Evolutionary conservation across 2,329 filamentous ascomycete genomes (phyloP).

Genomic region (Ascomycota sp.): DNA sequence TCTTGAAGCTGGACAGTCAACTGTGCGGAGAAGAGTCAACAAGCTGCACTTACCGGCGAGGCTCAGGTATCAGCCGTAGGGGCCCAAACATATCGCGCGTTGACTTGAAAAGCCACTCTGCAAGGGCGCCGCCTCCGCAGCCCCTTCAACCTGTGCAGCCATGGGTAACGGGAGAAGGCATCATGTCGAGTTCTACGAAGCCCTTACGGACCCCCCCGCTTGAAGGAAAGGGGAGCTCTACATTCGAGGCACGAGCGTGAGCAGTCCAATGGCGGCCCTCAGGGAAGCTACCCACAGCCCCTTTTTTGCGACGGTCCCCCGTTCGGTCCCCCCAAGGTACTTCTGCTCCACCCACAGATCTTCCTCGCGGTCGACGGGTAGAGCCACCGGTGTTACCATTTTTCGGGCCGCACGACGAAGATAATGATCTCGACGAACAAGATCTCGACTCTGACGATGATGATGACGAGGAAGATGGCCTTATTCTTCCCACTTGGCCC

Average conservation of each 20-base stretch:
- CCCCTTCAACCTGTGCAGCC: constrained; percentile 3
- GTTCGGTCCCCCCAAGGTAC: constrained; percentile 11
- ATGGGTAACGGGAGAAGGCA: neutral
- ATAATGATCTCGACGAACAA: neutral
- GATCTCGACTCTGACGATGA: neutral
- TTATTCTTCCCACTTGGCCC: constrained; percentile 2
- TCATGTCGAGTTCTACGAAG: neutral
- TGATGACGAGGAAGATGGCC: neutral
- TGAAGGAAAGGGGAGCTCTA: constrained; percentile 2
- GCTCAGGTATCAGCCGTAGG: neutral
- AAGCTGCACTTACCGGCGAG: neutral
- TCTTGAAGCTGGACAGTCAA: too few species aligned
- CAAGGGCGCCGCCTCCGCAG: constrained; percentile 4
- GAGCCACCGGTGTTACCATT: constrained; percentile 3
- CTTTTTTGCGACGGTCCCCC: too few species aligned
- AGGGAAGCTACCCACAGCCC: constrained; percentile 6
- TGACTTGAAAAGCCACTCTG: constrained; percentile 5
- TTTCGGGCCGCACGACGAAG: neutral
- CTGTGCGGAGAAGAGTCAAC: too few species aligned
- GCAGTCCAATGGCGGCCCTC: neutral
- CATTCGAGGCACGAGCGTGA: neutral
- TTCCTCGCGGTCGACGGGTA: constrained; percentile 14
- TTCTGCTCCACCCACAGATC: constrained; percentile 13
- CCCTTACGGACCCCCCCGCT: neutral
- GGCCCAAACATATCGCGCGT: constrained; percentile 8